phyloP scores from a whole-genome alignment of 805 yeast species.

The Wickerhamomyces kurtzmanii region DNA sequence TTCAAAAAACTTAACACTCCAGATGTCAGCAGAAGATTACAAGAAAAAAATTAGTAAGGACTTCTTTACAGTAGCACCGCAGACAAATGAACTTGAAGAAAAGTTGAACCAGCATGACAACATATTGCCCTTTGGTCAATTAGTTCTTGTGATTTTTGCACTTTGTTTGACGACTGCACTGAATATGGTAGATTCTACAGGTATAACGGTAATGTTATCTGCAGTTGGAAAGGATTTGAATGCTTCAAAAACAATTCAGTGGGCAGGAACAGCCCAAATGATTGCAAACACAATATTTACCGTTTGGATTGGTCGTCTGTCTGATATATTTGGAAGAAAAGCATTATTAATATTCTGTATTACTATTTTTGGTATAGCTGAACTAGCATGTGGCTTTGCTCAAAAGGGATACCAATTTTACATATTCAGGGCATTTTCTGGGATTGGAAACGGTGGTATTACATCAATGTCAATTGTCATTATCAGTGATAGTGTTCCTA shows the following conservation, averaged over 20 bases:
- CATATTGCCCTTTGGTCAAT: constrained; percentile 1
- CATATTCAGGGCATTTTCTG: constrained; percentile 43
- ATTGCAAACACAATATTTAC: constrained; percentile 44
- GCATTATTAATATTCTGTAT: constrained; percentile 28
- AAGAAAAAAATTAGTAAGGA: no score
- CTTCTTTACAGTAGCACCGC: background rate
- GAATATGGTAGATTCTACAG: constrained; percentile 29
- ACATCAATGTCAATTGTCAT: constrained; percentile 39
- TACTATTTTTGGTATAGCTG: constrained; percentile 29
- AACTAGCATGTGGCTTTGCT: constrained; percentile 39
- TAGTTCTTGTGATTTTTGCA: background rate
- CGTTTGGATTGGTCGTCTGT: constrained; percentile 40
- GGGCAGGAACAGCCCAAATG: constrained; percentile 49
- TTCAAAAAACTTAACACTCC: no score
- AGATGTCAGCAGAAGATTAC: no score
- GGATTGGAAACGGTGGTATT: constrained; percentile 47
- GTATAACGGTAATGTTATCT: constrained; percentile 38
- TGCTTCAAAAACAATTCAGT: constrained; percentile 37
- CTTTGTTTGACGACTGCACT: constrained; percentile 1
- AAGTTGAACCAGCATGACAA: constrained; percentile 4
- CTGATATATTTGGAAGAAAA: constrained; percentile 49
- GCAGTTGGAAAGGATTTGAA: constrained; percentile 33
- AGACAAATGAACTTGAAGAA: constrained; percentile 1
- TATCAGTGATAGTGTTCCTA: constrained; percentile 40
- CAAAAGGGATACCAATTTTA: constrained; percentile 34